Base-by-base conservation (phyloP, 2,329 filamentous ascomycete genomes). In the Ascochyta lentis region DNA sequence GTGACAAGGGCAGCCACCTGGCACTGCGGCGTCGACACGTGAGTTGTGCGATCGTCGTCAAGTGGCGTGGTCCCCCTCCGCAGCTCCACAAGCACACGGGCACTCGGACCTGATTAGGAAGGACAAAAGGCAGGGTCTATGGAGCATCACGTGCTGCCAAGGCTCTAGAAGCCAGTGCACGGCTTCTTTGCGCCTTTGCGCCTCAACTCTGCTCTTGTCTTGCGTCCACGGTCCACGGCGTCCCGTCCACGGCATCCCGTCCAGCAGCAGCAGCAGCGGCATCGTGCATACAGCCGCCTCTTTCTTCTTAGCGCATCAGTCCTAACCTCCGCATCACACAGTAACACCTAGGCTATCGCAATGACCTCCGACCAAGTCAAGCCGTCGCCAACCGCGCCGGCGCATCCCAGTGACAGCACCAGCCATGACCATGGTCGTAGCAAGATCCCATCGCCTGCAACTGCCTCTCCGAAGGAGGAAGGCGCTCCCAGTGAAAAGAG, bases 351-450 rank as follows among this genome's bases (percentile, higher is more conserved):
- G 53, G 27, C 4, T 27, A 29, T 39, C 40, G 52, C 15, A 23
- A 70, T 70, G 67, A 33, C 62, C 43, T 26, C 58, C 41, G 48
- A 60, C 55, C 47, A 59, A 15, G 45, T 56, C 63, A 54, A 52
- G 45, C 54, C 51, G 43, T 57, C 53, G 27, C 52, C 61, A 56
- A 37, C 58, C 51, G 49, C 54, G 29, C 40, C 50, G 22, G 42
- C 58, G 54, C 57, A 40, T 35, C 44, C 48, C 29, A 45, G 49
- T 35, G 56, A 62, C 51, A 52, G 53, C 38, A 27, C 49, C 46
- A 46, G 52, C 37, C 48, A 50, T 34, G 62, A 58, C 13, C 35
- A 47, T 42, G 40, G n/a, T 35, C 42, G 49, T 47, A 49, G 45
- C 42, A 46, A 35, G n/a, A 58, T 38, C 15, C 49, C 43, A 38